A percentile compares a stretch with the other conserved stretches of the same genome.
Conservation (phyloP, 1,139 yeast genomes). For the Yamadazyma conglobata region DNA sequence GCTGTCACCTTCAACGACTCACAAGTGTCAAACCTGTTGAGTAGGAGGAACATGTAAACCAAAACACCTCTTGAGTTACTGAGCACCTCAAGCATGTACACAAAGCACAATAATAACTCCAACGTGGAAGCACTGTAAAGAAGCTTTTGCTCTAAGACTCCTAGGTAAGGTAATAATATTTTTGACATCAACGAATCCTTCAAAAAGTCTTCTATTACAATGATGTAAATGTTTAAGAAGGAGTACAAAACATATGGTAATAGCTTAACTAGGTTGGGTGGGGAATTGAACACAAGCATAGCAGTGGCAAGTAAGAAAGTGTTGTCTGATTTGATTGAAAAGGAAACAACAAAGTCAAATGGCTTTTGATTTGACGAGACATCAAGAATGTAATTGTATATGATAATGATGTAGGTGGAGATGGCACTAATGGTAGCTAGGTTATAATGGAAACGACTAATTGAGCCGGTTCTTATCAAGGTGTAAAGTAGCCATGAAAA, state of each 20-base stretch:
- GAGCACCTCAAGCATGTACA: slow-evolving; percentile 28
- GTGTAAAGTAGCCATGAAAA: not conserved
- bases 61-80: slow-evolving; percentile 20
- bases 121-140: slow-evolving; percentile 35
- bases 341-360: slow-evolving; percentile 4
- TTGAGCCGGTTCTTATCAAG: not conserved
- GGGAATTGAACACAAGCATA: slow-evolving; percentile 28
- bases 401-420: slow-evolving; percentile 20
- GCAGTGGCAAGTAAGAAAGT: slow-evolving; percentile 38
- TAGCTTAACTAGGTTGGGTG: slow-evolving; percentile 28
- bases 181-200: slow-evolving; percentile 28
- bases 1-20: slow-evolving; percentile 23
- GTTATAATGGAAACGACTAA: not conserved
- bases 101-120: slow-evolving; percentile 31
- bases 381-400: slow-evolving; percentile 17
- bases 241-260: slow-evolving; percentile 48
- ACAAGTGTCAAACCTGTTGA: slow-evolving; percentile 42
- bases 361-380: slow-evolving; percentile 5
- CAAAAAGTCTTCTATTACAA: slow-evolving; percentile 32
- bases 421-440: slow-evolving; percentile 10
- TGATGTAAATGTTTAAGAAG: slow-evolving; percentile 36
- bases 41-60: slow-evolving; percentile 35
- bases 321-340: slow-evolving; percentile 44
- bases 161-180: slow-evolving; percentile 32
- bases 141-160: slow-evolving; percentile 32